phyloP scores from a whole-genome alignment of 257 asterid species.

The Nicotiana tabacum region DNA sequence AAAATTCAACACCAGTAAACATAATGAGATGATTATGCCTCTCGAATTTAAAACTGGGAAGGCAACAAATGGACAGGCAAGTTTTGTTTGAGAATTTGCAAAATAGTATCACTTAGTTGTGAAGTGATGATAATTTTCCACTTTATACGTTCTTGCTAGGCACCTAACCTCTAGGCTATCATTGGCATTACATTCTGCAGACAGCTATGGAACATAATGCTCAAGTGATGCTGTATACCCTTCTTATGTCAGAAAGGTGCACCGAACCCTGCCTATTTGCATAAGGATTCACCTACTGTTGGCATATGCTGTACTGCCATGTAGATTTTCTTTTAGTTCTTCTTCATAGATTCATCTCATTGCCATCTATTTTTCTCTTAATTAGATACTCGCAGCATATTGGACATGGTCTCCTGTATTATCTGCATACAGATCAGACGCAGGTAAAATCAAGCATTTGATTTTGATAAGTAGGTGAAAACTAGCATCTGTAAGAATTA shows the following conservation, averaged over 20 bases:
- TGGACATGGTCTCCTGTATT: constrained; percentile 72
- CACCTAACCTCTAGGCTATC: not conserved
- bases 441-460: constrained; percentile 44
- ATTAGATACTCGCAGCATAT: constrained; percentile 66
- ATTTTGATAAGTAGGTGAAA: constrained; percentile 29
- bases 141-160: not conserved
- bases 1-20: constrained; percentile 31
- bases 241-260: constrained; percentile 94
- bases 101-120: too few relatives aligned
- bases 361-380: constrained; percentile 16
- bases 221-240: constrained; percentile 90
- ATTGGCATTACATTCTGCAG: constrained; percentile 42
- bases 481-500: not conserved
- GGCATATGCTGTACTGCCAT: not conserved
- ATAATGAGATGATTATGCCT: constrained; percentile 67
- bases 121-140: too few relatives aligned
- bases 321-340: not conserved
- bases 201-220: constrained; percentile 89
- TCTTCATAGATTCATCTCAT: not conserved
- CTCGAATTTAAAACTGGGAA: constrained; percentile 95
- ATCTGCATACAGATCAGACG: constrained; percentile 89
- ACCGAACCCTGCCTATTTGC: constrained; percentile 12
- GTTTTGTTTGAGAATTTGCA: constrained; percentile 12
- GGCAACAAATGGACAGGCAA: constrained; percentile 91
- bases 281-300: constrained; percentile 2